These are phyloP conservation scores for Shiraia bambusicola DNA, from an alignment of 2,329 filamentous ascomycete genomes.

Conservation along the genomic window DNA sequence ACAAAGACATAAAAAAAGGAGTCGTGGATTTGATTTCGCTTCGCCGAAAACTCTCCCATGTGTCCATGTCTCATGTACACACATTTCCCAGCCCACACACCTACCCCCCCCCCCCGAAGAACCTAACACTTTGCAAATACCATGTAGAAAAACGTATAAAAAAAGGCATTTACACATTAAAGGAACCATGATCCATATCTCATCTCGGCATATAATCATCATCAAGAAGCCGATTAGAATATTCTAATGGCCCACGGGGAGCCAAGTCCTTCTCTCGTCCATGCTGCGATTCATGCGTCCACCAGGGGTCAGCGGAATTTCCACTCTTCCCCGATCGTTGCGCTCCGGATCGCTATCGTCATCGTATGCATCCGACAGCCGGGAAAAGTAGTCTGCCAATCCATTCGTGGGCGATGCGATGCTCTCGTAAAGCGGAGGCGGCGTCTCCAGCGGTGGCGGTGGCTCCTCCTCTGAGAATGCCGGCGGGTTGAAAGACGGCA, in stretches of 20 bases:
- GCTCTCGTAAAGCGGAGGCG: conserved; percentile 80
- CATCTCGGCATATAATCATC: conserved; percentile 37
- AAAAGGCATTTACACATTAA: not conserved
- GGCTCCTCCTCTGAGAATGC: conserved; percentile 80
- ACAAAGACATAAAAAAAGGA: no score
- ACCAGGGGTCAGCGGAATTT: conserved; percentile 65
- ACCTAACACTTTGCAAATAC: not conserved
- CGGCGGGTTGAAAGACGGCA: conserved; percentile 84
- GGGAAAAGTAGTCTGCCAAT: conserved; percentile 83
- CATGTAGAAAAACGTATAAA: conserved; percentile 2
- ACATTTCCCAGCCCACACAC: not conserved
- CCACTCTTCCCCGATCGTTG: conserved; percentile 47
- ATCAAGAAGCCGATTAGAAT: no score
- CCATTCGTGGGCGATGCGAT: conserved; percentile 72
- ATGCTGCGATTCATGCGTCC: conserved; percentile 63
- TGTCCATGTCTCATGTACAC: not conserved
- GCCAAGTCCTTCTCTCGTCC: conserved; percentile 62
- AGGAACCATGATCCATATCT: conserved; percentile 15
- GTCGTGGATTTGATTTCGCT: no score
- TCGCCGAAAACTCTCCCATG: not conserved
- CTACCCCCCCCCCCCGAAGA: not conserved
- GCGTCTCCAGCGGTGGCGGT: conserved; percentile 72
- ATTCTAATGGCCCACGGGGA: conserved; percentile 45
- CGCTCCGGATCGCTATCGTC: conserved; percentile 60
- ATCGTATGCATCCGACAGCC: conserved; percentile 65